Evolutionary conservation across 2,329 filamentous ascomycete genomes (phyloP).

Genomic region (Exophiala viscosa): DNA sequence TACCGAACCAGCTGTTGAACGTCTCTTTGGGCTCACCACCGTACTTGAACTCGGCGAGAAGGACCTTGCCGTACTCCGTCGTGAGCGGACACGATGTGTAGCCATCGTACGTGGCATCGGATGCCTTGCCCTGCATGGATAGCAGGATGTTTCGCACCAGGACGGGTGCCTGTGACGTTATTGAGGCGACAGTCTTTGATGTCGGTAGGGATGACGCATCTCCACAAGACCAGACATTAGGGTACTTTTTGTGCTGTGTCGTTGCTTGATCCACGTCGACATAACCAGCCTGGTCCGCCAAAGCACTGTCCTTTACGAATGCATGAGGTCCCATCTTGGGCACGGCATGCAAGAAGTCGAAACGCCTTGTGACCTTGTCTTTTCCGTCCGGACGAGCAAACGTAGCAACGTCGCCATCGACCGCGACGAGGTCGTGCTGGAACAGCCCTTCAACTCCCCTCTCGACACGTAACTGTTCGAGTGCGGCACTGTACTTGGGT

Average conservation of each 20-base stretch:
- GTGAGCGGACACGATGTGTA: slow-evolving; percentile 55
- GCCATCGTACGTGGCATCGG: slow-evolving; percentile 49
- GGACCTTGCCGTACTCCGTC: slow-evolving; percentile 59
- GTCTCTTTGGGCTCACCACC: slow-evolving; percentile 62
- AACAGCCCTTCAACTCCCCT: slow-evolving; percentile 57
- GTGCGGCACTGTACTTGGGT: slow-evolving; percentile 55
- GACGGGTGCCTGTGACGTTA: slow-evolving; percentile 51
- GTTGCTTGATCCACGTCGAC: slow-evolving; percentile 57
- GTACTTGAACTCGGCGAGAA: slow-evolving; percentile 65
- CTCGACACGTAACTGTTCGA: slow-evolving; percentile 53
- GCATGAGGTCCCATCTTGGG: slow-evolving; percentile 58
- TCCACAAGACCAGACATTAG: slow-evolving; percentile 58
- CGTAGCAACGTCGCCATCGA: slow-evolving; percentile 67
- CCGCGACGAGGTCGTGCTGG: slow-evolving; percentile 70
- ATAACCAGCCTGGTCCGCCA: slow-evolving; percentile 54
- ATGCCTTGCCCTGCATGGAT: slow-evolving; percentile 45
- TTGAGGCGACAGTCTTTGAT: slow-evolving; percentile 54
- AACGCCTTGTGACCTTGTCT: slow-evolving; percentile 45
- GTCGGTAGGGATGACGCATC: slow-evolving; percentile 59
- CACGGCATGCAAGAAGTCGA: slow-evolving; percentile 56
- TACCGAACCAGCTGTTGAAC: slow-evolving; percentile 52
- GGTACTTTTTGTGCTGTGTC: slow-evolving; percentile 51
- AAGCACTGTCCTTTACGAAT: slow-evolving; percentile 51
- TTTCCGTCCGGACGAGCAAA: slow-evolving; percentile 47
- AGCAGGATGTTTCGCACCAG: slow-evolving; percentile 49